Evolutionary conservation across 2,329 filamentous ascomycete species (phyloP).

Genomic region (Paramyrothecium roridum): DNA sequence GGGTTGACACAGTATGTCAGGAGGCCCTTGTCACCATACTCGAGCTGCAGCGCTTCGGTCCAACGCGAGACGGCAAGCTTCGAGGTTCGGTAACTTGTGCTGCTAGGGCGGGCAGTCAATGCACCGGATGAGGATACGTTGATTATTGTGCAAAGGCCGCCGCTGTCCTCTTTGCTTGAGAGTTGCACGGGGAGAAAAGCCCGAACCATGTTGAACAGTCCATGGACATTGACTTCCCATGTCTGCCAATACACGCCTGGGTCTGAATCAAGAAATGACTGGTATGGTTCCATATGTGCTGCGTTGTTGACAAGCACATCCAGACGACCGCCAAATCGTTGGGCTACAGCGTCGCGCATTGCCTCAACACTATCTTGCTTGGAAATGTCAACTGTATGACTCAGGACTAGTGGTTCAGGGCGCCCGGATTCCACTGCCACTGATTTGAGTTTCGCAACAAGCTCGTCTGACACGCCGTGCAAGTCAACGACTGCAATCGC

Average conservation of each 20-base stretch:
- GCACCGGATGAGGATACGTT: conserved; percentile 24
- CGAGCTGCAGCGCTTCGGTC: conserved; percentile 42
- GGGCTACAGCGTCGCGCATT: conserved; percentile 3
- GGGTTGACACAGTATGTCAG: conserved; percentile 36
- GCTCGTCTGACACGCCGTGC: conserved; percentile 8
- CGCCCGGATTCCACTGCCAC: conserved; percentile 12
- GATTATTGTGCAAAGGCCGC: conserved; percentile 31
- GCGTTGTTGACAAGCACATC: conserved; percentile 9
- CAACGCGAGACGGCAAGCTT: conserved; percentile 31
- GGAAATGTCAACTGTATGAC: conserved; percentile 9
- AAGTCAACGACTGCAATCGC: conserved; percentile 16
- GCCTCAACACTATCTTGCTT: conserved; percentile 9
- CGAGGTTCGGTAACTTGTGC: neutral
- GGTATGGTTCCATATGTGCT: conserved; percentile 8
- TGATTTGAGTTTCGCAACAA: conserved; percentile 10
- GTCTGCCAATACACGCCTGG: conserved; percentile 9
- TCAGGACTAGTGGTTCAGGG: conserved; percentile 5
- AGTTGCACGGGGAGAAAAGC: conserved; percentile 13
- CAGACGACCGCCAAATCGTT: conserved; percentile 6
- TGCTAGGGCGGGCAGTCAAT: neutral
- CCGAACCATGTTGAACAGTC: neutral
- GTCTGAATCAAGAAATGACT: conserved; percentile 12
- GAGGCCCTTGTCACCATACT: conserved; percentile 39
- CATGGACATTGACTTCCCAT: neutral
- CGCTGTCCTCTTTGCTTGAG: neutral